Evolutionary conservation across 805 yeast genomes (phyloP).

Genomic region (Starmerella apis): DNA sequence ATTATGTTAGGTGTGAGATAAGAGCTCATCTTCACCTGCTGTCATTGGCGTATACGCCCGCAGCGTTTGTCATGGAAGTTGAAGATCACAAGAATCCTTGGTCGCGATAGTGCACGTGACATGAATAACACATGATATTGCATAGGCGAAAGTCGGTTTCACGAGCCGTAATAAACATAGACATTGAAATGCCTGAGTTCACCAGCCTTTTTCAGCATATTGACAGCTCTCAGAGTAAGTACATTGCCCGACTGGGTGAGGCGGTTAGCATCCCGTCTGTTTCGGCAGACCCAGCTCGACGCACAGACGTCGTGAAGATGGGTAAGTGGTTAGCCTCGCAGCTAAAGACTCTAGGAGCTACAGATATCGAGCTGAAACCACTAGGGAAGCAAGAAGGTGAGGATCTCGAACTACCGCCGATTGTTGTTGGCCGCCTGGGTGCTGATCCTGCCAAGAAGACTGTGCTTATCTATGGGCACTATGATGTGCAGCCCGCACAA

Average conservation of each 20-base stretch:
- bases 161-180: neutral
- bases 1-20: too few relatives aligned
- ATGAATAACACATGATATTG: neutral
- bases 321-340: slow-evolving; percentile 69
- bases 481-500: slow-evolving; percentile 96
- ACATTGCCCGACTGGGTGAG: slow-evolving; percentile 43
- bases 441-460: slow-evolving; percentile 73
- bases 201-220: slow-evolving; percentile 44
- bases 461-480: slow-evolving; percentile 88
- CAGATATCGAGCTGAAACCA: slow-evolving; percentile 69
- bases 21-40: too few relatives aligned
- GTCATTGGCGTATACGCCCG: too few relatives aligned
- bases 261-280: slow-evolving; percentile 96
- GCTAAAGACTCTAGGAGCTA: slow-evolving; percentile 61
- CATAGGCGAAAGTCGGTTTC: neutral
- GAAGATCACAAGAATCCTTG: too few relatives aligned
- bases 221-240: slow-evolving; percentile 63
- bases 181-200: slow-evolving; percentile 20
- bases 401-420: slow-evolving; percentile 72
- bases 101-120: too few relatives aligned
- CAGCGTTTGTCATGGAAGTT: too few relatives aligned
- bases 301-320: slow-evolving; percentile 85
- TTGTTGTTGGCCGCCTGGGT: slow-evolving; percentile 85
- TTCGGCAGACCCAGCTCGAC: slow-evolving; percentile 75
- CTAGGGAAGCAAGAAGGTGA: slow-evolving; percentile 56